Base-by-base conservation (phyloP, 139 green algal genomes). In the Yamagishiella unicocca region DNA sequence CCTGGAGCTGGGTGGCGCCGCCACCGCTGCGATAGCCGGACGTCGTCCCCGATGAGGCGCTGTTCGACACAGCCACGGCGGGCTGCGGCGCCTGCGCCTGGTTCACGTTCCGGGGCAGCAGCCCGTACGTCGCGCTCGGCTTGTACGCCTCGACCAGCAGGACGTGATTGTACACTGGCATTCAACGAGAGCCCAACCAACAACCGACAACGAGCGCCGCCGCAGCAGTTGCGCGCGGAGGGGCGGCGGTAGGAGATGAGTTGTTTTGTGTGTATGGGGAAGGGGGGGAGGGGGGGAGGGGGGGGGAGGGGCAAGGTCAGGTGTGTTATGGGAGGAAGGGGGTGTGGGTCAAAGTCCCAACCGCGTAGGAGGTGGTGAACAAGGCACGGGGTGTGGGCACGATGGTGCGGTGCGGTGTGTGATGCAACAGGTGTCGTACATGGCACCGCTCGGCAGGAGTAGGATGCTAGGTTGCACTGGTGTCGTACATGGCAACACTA, bases 61-160 rank as follows among this genome's bases (percentile, higher is more conserved):
- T 58, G 40, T 35, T 67, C 58, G 58, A 67, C 50, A 58, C 50
- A 17, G 50, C 50, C 50, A 25, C 29, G 19, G 35, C 14, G 8
- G 21, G n/a, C 40, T 21, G 70, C 40, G 38, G 70, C 40, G 70
- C 22, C 40, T 2, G 43, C 53, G 54, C 54, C 55, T 38, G 5
- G 55, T 71, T 71, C 2, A 83, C 55, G 38, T 71, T 71, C 3
- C 54, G 53, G 8, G 78, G 58, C 27, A 84, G 38, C 31, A 43
- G 35, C 25, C 38, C 58, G 58, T 45, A 73, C n/a, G 58, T 31
- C 0, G 2, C 12, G 78, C 61, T 74, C 27, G 58, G 38, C 9
- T 74, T 74, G 58, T 62, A 84, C 58, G 62, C 38, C 58, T 84
- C 78, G 10, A 84, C 55, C 38, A 74, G 4, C 19, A 84, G 78